Conservation (phyloP, 2,329 filamentous ascomycete species). For the Didymella sp. region DNA sequence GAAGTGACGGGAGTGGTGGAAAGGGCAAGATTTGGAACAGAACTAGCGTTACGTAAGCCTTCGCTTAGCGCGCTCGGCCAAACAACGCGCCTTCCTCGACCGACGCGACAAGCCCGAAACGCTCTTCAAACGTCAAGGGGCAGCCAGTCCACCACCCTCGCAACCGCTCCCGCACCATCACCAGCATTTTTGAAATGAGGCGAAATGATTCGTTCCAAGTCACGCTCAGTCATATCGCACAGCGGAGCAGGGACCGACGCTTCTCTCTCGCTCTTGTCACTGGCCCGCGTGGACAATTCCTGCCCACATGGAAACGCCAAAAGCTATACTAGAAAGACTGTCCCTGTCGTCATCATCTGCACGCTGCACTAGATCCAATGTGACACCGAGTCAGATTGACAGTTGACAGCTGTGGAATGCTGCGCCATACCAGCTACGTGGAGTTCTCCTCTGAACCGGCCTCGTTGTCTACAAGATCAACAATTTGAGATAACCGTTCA, state of each 20-base stretch:
- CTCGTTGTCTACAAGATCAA: background rate
- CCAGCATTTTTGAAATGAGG: constrained; percentile 20
- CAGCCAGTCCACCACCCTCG: constrained; percentile 28
- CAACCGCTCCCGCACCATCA: constrained; percentile 36
- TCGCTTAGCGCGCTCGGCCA: constrained; percentile 9
- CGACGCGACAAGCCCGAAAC: constrained; percentile 37
- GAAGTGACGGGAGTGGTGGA: constrained; percentile 2
- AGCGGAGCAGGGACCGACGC: constrained; percentile 19
- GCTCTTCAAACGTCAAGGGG: constrained; percentile 35
- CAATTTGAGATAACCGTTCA: background rate
- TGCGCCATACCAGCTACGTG: background rate
- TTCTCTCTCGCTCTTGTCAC: constrained; percentile 16
- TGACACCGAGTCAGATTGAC: constrained; percentile 28
- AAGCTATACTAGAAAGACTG: background rate
- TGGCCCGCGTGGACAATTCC: constrained; percentile 11
- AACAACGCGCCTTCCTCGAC: constrained; percentile 10
- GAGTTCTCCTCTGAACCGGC: background rate
- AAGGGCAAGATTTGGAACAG: background rate
- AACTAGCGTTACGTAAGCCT: constrained; percentile 10
- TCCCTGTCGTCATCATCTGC: constrained; percentile 4
- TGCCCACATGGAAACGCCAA: constrained; percentile 9
- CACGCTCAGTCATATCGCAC: constrained; percentile 11
- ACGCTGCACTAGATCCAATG: constrained; percentile 3
- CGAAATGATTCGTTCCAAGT: constrained; percentile 29
- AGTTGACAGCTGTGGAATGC: constrained; percentile 28